Evolutionary conservation across 78 protist genomes (phyloP), one percentile per base, ranked within the genome.

Genomic region (Chrysochromulina parva): DNA sequence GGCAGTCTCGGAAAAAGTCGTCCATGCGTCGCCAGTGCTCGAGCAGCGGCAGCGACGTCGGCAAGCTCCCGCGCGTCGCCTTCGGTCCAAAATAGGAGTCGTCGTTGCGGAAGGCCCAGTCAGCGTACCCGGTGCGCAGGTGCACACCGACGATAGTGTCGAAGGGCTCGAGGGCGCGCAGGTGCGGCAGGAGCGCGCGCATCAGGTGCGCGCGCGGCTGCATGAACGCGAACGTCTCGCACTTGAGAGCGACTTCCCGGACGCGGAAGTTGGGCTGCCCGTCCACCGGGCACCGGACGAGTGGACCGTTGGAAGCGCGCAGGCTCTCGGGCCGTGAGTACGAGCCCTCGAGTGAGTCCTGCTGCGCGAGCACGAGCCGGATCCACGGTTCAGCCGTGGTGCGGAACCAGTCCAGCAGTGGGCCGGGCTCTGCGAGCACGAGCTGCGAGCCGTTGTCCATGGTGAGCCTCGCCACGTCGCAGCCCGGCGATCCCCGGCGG

Each of bases 121-220:
- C 86, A 20, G 86, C 59, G 86, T 53, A 78, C 10, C 86, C 86
- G 4, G 86, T 53, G 62, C 86, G 86, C 86, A 78, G 24, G 60
- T 78, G 86, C 50, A 78, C 19, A 13, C 58, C 62, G 2, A 53
- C 47, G 24, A 53, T 47, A 47, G 9, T 62, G 38, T 78, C 86
- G 22, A 24, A 52, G 3, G 62, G 24, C 62, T 52, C 60, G 22
- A 78, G 58, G 47, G 6, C 24, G 14, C 60, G 86, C 62, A 53
- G 62, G 24, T 6, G 11, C 48, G 86, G 86, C 62, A 78, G 60
- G 19, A 78, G 60, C 60, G 86, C 86, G 3, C 22, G 24, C 86
- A 10, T 5, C 62, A 78, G 86, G 48, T 0, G 0, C 48, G 50
- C n/a, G 9, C 86, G 55, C 28, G 86, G 86, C 38, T 5, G 54